Evolutionary conservation across 2,329 filamentous ascomycete genomes (phyloP), one percentile per base, ranked within the genome.

Genomic region (Cordyceps tenuipes): DNA sequence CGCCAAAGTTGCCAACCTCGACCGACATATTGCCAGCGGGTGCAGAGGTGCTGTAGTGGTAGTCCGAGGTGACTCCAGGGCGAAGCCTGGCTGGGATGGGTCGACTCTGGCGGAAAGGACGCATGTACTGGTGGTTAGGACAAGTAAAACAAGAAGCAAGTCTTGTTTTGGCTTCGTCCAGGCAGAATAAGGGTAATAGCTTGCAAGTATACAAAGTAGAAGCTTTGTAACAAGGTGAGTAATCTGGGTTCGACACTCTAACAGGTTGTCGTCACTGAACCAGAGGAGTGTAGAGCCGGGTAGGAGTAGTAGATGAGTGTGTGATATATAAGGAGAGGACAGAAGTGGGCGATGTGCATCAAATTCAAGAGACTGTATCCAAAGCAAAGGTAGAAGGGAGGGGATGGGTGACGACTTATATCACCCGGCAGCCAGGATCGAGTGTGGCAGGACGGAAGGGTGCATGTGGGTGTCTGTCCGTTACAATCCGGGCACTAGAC

Each of bases 401-500:
- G 56, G 56, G 56, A 36, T 48, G 23, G 47, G 26, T 58, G 48
- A 51, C 47, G 34, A 58, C 56, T 58, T 58, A 58, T 58, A 58
- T 58, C 56, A 58, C 56, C 56, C 26, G 56, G 44, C 36, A 51
- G 34, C 39, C n/a, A 41, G 34, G 39, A 58, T 49, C 44, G 47
- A 58, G 56, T 50, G 56, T 58, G 56, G 56, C 47, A 58, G 56
- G 52, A 58, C 47, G 21, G 34, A 51, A 51, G 48, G 47, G 23
- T 43, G 21, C 10, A 29, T 29, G 34, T 41, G 46, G 34, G 21
- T 49, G 19, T 23, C 34, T 58, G 36, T 34, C 36, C 48, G 23
- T 41, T 36, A 46, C 39, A 50, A 57, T 36, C 19, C 34, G 21
- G 54, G n/a, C 56, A 29, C 3, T 17, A 41, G 36, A 3, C 15